These are phyloP conservation scores for Alternaria burnsii DNA, from an alignment of 2,329 filamentous ascomycete genomes.

Conservation along the genomic window DNA sequence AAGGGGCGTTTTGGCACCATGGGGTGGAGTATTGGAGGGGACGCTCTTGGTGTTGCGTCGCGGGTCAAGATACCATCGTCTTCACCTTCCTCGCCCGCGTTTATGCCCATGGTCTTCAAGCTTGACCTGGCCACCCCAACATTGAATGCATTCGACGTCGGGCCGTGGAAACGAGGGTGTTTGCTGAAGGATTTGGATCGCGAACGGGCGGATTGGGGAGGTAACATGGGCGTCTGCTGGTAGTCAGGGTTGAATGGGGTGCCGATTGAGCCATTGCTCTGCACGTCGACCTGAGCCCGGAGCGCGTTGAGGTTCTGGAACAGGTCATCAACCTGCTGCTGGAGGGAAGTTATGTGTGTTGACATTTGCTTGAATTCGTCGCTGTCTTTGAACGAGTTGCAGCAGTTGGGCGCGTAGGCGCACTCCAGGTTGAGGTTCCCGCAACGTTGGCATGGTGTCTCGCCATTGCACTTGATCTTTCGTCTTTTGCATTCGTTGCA, in stretches of 20 bases:
- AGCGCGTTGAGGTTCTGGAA: constrained; percentile 76
- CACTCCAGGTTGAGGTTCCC: constrained; percentile 71
- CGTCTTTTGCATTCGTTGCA: constrained; percentile 73
- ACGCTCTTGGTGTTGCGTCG: constrained; percentile 62
- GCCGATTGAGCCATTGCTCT: constrained; percentile 39
- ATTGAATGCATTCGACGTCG: constrained; percentile 85
- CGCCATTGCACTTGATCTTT: constrained; percentile 74
- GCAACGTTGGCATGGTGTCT: constrained; percentile 71
- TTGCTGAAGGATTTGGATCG: constrained; percentile 51
- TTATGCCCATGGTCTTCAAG: constrained; percentile 88
- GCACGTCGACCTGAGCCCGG: constrained; percentile 58
- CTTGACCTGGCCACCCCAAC: constrained; percentile 88
- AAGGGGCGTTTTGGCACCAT: constrained; percentile 30
- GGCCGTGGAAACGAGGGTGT: constrained; percentile 77
- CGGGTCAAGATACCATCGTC: constrained; percentile 66
- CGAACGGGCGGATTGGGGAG: constrained; percentile 50
- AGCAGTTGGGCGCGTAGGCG: constrained; percentile 72
- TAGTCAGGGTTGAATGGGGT: constrained; percentile 46
- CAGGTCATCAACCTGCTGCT: constrained; percentile 84
- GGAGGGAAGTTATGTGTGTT: constrained; percentile 74
- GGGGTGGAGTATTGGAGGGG: constrained; percentile 47
- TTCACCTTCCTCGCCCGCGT: constrained; percentile 66
- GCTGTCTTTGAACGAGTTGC: constrained; percentile 88
- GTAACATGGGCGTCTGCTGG: constrained; percentile 44
- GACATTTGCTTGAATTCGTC: constrained; percentile 84